Base-by-base conservation (phyloP, 345 rosid species). In the Lumnitzera racemosa region DNA sequence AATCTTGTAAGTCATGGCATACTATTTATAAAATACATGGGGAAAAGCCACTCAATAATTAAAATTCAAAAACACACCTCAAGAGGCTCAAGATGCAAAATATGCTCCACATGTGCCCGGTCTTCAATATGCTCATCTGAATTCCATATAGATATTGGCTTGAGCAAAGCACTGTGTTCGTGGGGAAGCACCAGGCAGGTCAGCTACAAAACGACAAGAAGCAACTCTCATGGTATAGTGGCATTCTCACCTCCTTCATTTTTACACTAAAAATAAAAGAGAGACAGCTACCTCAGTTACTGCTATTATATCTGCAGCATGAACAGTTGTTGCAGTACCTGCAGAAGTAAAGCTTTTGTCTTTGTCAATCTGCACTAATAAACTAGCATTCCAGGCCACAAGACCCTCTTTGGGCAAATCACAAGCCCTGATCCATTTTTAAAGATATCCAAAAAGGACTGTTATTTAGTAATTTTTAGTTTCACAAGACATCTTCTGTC, bases 141-240 rank as follows among this genome's bases (percentile, higher is more conserved):
- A 57, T 79, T 92, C 99, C 99, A 94, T 64, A 94, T 90, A 4
- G 99, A 94, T 52, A 75, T 83, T 13, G 97, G 79, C 69, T 70
- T 73, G 61, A 94, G 88, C 71, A 84, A 69, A 83, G 46, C 8
- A 62, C 84, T 77, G 55, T 86, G 81, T 23, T 81, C 79, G 56
- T 75, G 79, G 20, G 92, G 90, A 65, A 94, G 80, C 70, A 86
- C 80, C 67, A 94, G 69, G 67, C 99, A 94, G 66, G 82, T 73
- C 61, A 94, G 83, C 97, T 90, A 87, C 68, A 10, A 29, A 53
- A 24, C 24, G 61, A 8, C 61, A 53, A 53, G 36, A 43, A 13
- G 17, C 12, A 5, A 43, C 24, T 55, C 15, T 50, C 12, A 12
- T 23, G 25, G 27, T 20, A 15, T n/a, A 61, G 36, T 49, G 17